These are phyloP conservation scores for Platanthera guangdongensis DNA, from an alignment of 106 monocot species.

Conservation along the genomic window DNA sequence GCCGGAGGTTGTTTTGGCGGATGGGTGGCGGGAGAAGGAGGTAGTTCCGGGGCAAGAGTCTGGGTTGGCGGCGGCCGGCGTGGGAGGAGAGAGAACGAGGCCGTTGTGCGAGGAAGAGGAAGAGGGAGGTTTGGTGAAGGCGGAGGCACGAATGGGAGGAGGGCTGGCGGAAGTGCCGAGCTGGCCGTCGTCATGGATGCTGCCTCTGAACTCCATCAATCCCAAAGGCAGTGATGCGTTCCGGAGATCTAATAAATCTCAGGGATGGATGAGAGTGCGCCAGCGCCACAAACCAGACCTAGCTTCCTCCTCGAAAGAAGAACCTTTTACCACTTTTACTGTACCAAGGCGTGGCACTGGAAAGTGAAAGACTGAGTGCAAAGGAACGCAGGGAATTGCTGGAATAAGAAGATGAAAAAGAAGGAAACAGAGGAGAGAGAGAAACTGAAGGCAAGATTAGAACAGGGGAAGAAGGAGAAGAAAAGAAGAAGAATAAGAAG, in stretches of 20 bases:
- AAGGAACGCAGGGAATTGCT: no score
- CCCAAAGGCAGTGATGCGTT: not conserved
- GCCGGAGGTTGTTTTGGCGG: not conserved
- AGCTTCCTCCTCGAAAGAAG: not conserved
- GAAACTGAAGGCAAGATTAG: no score
- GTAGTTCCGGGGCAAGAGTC: not conserved
- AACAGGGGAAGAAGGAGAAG: no score
- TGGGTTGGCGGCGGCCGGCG: not conserved
- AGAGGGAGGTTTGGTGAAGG: conserved; percentile 5
- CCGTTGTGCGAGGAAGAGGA: not conserved
- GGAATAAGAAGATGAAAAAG: not conserved
- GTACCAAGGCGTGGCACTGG: not conserved
- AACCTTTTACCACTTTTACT: not conserved
- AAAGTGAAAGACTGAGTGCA: not conserved
- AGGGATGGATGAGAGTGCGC: not conserved
- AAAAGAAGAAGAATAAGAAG: no score
- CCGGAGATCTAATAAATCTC: not conserved
- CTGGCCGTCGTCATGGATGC: conserved; percentile 3
- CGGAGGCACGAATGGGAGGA: not conserved
- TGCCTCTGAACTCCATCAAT: conserved; percentile 5
- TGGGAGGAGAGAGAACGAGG: not conserved
- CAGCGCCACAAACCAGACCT: not conserved
- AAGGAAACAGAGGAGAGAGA: not conserved
- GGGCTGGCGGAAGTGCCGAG: not conserved
- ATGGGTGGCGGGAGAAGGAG: not conserved